phyloP scores from a whole-genome alignment of 257 asterid species.

The Capsicum pubescens region DNA sequence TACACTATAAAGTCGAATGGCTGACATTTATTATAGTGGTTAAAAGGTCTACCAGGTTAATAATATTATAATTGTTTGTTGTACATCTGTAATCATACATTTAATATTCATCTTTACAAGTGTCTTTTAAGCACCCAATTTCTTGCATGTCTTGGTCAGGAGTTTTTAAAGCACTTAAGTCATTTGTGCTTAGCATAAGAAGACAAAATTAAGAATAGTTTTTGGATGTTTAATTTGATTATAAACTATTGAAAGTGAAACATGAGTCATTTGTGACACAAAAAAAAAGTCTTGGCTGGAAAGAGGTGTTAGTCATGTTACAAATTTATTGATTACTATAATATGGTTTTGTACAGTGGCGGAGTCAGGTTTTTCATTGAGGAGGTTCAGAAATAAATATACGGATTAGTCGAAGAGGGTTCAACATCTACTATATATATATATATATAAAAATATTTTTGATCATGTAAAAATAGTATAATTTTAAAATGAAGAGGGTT shows the following conservation, averaged over 20 bases:
- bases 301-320: constrained; percentile 36
- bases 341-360: not conserved
- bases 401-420: too few species aligned
- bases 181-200: constrained; percentile 27
- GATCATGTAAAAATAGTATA: too few species aligned
- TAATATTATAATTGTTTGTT: not conserved
- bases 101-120: constrained; percentile 21
- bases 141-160: constrained; percentile 19
- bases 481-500: too few species aligned
- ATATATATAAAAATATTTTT: too few species aligned
- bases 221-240: not conserved
- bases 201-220: constrained; percentile 34
- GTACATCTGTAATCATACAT: constrained; percentile 1
- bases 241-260: constrained; percentile 47
- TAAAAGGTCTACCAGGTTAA: not conserved
- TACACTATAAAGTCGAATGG: not conserved
- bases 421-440: too few species aligned
- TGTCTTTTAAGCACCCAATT: constrained; percentile 6
- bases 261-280: constrained; percentile 48
- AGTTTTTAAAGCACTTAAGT: constrained; percentile 23
- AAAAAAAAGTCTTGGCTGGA: constrained; percentile 47
- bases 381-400: rapidly evolving
- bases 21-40: not conserved
- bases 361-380: too few species aligned
- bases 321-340: not conserved